Evolutionary conservation across 2,329 filamentous ascomycete genomes (phyloP).

Genomic region (Xylariaceae sp.): DNA sequence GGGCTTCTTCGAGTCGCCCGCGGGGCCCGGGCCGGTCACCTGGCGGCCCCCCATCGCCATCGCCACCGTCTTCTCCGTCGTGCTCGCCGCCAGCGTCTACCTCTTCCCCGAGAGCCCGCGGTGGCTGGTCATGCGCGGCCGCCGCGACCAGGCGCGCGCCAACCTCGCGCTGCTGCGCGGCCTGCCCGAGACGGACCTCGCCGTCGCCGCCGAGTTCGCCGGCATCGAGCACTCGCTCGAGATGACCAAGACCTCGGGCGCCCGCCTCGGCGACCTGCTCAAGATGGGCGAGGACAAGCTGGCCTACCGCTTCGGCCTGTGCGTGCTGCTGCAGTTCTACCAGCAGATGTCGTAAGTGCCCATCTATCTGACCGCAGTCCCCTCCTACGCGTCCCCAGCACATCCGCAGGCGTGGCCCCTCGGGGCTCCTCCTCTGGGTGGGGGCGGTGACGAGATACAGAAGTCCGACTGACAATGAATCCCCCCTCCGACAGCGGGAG

Average conservation of each 20-base stretch:
- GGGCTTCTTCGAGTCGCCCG: conserved; percentile 29
- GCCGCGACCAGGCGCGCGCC: conserved; percentile 21
- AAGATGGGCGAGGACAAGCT: conserved; percentile 43
- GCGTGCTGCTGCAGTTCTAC: conserved; percentile 41
- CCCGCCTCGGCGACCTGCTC: conserved; percentile 35
- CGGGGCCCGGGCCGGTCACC: conserved; percentile 19
- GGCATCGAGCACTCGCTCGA: conserved; percentile 43
- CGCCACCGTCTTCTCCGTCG: conserved; percentile 20
- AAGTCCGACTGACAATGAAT: conserved; percentile 5
- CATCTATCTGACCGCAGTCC: too few relatives aligned
- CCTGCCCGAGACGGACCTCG: conserved; percentile 13
- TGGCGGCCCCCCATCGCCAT: conserved; percentile 30
- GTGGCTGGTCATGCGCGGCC: conserved; percentile 27
- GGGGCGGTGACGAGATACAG: too few relatives aligned
- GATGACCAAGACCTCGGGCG: conserved; percentile 27
- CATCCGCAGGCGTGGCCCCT: too few relatives aligned
- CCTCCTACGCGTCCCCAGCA: too few relatives aligned
- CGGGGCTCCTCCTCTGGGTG: too few relatives aligned
- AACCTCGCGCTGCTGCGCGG: conserved; percentile 23
- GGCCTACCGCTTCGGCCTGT: conserved; percentile 41
- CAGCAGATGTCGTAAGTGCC: conserved; percentile 36
- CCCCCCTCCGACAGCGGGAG: conserved; percentile 26
- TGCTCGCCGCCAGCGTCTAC: conserved; percentile 24
- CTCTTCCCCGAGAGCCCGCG: conserved; percentile 29
- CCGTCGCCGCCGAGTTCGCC: conserved; percentile 32